These are phyloP conservation scores for Pythium angustatum DNA, from an alignment of 352 stramenopile species.

Conservation along the genomic window DNA sequence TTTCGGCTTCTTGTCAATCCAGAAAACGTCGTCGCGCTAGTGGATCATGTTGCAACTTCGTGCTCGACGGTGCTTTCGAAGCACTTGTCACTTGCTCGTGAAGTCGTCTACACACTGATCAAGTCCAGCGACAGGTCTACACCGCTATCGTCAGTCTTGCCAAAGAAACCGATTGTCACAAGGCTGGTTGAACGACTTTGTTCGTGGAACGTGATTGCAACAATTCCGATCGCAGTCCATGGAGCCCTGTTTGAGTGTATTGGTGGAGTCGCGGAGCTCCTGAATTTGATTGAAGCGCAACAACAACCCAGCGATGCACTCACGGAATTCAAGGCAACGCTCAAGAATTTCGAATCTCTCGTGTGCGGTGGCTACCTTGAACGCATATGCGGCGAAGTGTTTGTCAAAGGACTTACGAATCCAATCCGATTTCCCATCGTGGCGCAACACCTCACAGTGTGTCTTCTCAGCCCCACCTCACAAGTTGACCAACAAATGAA, in stretches of 20 bases:
- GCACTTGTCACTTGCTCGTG: constrained; percentile 74
- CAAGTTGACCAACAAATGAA: constrained; percentile 69
- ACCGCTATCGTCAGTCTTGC: constrained; percentile 3
- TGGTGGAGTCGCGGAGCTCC: constrained; percentile 67
- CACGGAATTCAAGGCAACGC: constrained; percentile 32
- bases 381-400: constrained; percentile 68
- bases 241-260: constrained; percentile 82
- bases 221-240: constrained; percentile 79
- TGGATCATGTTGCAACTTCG: constrained; percentile 77
- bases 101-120: constrained; percentile 59
- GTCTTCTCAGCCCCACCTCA: constrained; percentile 66
- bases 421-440: constrained; percentile 80
- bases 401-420: constrained; percentile 72
- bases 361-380: constrained; percentile 55
- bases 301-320: constrained; percentile 24
- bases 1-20: constrained; percentile 68
- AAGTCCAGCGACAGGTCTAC: not conserved
- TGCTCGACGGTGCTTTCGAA: constrained; percentile 77
- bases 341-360: constrained; percentile 53
- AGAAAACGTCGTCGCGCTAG: constrained; percentile 55
- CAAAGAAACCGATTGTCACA: constrained; percentile 56
- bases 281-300: constrained; percentile 52
- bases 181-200: constrained; percentile 64
- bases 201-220: constrained; percentile 53
- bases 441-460: constrained; percentile 74